These are phyloP conservation scores for Pythium plurisporium DNA, from an alignment of 352 stramenopile species.

Conservation along the genomic window DNA sequence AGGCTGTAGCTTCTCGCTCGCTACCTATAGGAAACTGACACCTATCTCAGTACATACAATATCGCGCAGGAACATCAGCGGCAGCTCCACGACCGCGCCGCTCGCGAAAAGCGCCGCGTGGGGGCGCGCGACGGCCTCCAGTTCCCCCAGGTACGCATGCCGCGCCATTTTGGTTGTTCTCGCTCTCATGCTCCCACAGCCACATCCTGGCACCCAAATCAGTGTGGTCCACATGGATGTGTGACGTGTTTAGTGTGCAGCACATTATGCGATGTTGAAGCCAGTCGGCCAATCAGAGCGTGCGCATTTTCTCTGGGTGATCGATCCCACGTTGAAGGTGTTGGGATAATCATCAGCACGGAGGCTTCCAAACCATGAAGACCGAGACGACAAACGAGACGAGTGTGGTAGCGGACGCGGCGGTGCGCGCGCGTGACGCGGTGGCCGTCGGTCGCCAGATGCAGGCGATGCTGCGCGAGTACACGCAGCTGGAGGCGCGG, in stretches of 20 bases:
- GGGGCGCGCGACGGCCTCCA: constrained; percentile 56
- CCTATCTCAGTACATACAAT: constrained; percentile 55
- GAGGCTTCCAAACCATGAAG: not conserved
- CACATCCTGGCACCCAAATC: not conserved
- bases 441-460: constrained; percentile 23
- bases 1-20: too few species aligned
- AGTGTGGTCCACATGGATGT: constrained; percentile 16
- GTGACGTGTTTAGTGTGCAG: not conserved
- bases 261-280: constrained; percentile 18
- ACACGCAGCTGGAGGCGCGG: constrained; percentile 22
- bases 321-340: not conserved
- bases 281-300: constrained; percentile 1
- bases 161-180: constrained; percentile 20
- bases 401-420: constrained; percentile 3
- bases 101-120: constrained; percentile 44
- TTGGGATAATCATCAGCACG: constrained; percentile 6
- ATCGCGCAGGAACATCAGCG: constrained; percentile 68
- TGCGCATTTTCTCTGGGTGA: constrained; percentile 25
- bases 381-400: not conserved
- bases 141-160: constrained; percentile 69
- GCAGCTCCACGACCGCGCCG: constrained; percentile 47
- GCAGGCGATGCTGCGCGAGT: constrained; percentile 28
- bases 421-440: constrained; percentile 15
- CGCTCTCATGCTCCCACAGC: too few species aligned
- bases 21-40: too few species aligned